Conservation (phyloP, 371 early-diverging fungal species). For the Mucor circinelloides region DNA sequence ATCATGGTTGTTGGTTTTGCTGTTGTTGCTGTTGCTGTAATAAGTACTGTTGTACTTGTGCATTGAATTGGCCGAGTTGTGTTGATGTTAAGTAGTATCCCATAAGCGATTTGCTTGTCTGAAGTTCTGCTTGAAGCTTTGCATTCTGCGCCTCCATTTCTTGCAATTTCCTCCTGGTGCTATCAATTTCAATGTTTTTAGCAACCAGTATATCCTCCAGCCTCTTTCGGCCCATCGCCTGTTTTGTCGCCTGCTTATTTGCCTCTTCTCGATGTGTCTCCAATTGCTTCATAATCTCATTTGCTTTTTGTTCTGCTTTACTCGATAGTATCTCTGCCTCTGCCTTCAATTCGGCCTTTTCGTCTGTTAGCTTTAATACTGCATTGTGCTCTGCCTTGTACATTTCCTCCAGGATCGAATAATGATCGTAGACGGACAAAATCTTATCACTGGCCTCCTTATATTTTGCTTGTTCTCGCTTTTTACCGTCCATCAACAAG, state of each 20-base stretch:
- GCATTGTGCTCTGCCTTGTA: slow-evolving; percentile 7
- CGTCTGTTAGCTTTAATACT: not conserved
- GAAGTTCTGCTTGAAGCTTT: not conserved
- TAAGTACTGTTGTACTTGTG: not conserved
- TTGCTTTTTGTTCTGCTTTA: not conserved
- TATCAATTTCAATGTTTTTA: not conserved
- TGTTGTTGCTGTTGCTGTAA: slow-evolving; percentile 4
- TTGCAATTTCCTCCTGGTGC: not conserved
- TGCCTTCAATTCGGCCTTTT: not conserved
- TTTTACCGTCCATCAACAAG: not conserved
- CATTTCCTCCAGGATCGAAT: not conserved
- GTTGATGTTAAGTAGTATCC: not conserved
- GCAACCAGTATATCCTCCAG: slow-evolving; percentile 4
- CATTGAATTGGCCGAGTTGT: not conserved
- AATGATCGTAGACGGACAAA: not conserved
- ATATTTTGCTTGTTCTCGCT: not conserved
- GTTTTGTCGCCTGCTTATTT: slow-evolving; percentile 3
- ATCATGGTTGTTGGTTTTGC: not conserved
- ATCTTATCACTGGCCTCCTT: not conserved
- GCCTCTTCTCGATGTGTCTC: not conserved
- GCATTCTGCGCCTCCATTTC: slow-evolving; percentile 2
- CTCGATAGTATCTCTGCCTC: not conserved
- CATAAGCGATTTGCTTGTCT: not conserved
- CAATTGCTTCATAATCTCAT: not conserved
- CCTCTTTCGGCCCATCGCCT: slow-evolving; percentile 14